Base-by-base conservation (phyloP, 495 filamentous ascomycete genomes). In the Achaetomiella virescens region DNA sequence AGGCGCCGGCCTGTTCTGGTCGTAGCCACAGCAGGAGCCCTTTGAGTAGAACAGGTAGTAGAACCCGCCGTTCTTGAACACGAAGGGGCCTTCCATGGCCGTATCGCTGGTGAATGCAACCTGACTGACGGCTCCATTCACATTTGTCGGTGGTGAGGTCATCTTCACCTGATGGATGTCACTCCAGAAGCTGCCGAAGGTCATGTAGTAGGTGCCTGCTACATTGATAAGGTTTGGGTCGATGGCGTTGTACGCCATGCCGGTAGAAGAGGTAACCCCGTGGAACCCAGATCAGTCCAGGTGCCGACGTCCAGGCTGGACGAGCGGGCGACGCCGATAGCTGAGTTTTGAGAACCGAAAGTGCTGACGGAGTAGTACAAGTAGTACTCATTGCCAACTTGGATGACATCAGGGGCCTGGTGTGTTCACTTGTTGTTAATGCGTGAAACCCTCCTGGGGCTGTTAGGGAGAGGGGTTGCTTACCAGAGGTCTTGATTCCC, bases 141-240 rank as follows among this genome's bases (percentile, higher is more conserved):
- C 63, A 1, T 33, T 43, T 2, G 53, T 65, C 48, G 71, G 70
- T 22, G 69, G n/a, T n/a, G n/a, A n/a, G n/a, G n/a, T 74, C 71
- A 88, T 76, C 11, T 72, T 59, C 8, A 82, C 80, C 64, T 87
- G 84, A 71, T 78, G 82, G 48, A 88, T 72, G 54, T 83, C 83
- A 8, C 75, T 66, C 86, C 86, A 90, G 74, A 85, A 90, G 24
- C 76, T 81, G 17, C 87, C 87, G 41, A 84, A 91, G 52, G 76
- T 82, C 37, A 90, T 73, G 55, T 78, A 78, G 46, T 79, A 74
- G 6, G 65, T 65, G 48, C 71, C 73, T n/a, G 31, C 66, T 70
- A 12, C 72, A 15, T 55, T 54, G 61, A 87, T 69, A 35, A 86
- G 73, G 67, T 86, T 86, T 3, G 77, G 69, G 62, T 91, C 87